phyloP scores from a whole-genome alignment of 805 yeast genomes.

The Diddensiella caesifluorescens region DNA sequence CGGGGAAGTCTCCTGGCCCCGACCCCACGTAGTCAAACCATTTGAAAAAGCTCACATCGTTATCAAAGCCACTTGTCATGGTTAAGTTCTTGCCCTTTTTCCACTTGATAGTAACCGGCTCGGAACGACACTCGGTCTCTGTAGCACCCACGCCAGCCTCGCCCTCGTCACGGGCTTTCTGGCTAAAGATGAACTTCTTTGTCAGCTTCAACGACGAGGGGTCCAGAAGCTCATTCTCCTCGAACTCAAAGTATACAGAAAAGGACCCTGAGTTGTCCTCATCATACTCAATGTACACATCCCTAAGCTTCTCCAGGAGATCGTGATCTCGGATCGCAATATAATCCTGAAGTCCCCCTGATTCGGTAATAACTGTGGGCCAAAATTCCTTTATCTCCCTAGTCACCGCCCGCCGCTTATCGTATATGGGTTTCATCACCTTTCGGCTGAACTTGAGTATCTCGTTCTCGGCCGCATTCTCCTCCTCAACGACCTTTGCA shows the following conservation, averaged over 20 bases:
- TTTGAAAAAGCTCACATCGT: constrained; percentile 69
- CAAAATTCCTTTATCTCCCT: constrained; percentile 68
- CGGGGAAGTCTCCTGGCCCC: constrained; percentile 68
- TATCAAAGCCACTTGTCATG: constrained; percentile 38
- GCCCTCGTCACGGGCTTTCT: constrained; percentile 16
- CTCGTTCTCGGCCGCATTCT: constrained; percentile 24
- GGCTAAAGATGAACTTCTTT: constrained; percentile 46
- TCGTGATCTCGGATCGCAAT: constrained; percentile 65
- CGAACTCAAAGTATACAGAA: constrained; percentile 54
- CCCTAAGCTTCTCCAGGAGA: constrained; percentile 60
- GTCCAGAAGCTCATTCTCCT: constrained; percentile 45
- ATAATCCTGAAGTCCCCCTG: constrained; percentile 72
- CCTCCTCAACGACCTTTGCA: constrained; percentile 24
- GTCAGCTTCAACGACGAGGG: constrained; percentile 53
- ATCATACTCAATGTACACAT: constrained; percentile 51
- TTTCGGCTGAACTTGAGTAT: constrained; percentile 23
- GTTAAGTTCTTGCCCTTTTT: constrained; percentile 60
- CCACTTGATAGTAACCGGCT: constrained; percentile 58
- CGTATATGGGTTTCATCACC: constrained; percentile 53
- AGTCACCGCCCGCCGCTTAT: constrained; percentile 49
- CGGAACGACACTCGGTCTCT: constrained; percentile 42
- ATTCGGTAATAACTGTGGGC: constrained; percentile 78
- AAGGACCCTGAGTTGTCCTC: constrained; percentile 50
- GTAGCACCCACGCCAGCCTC: constrained; percentile 35
- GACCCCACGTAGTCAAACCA: constrained; percentile 84